A percentile compares a stretch with the other conserved stretches of the same genome.
Conservation (phyloP, 352 stramenopile genomes). For the Pythium insidiosum region DNA sequence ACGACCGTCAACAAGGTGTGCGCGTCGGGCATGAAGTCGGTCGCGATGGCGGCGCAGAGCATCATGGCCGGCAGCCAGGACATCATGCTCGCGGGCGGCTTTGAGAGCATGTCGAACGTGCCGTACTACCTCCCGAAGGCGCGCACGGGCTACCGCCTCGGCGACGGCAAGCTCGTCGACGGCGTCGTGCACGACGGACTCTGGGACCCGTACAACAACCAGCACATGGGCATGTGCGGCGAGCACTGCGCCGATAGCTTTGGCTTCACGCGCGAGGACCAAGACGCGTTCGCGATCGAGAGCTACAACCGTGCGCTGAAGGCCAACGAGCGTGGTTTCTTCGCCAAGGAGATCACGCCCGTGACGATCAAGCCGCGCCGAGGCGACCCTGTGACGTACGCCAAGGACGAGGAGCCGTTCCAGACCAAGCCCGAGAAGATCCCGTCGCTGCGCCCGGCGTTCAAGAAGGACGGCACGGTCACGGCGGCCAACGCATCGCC, state of each 20-base stretch:
- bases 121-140: constrained; percentile 95
- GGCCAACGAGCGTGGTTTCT: constrained; percentile 82
- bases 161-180: constrained; percentile 86
- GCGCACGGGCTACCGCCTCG: constrained; percentile 87
- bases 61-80: constrained; percentile 84
- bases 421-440: constrained; percentile 91
- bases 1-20: constrained; percentile 99
- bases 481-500: constrained; percentile 96
- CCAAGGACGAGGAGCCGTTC: constrained; percentile 92
- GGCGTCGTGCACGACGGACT: constrained; percentile 94
- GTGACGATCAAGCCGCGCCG: constrained; percentile 77
- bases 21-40: constrained; percentile 91
- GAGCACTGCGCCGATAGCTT: constrained; percentile 93
- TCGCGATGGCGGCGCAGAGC: constrained; percentile 81
- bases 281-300: constrained; percentile 93
- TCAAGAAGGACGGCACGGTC: constrained; percentile 94
- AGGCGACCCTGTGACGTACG: constrained; percentile 51
- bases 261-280: constrained; percentile 89
- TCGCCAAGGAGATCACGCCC: constrained; percentile 86
- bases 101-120: constrained; percentile 98
- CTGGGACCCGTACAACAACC: constrained; percentile 97
- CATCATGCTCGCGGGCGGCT: constrained; percentile 91
- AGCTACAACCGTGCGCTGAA: constrained; percentile 83
- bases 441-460: constrained; percentile 84
- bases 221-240: constrained; percentile 92